These are phyloP conservation scores for Hygrophorus russula DNA, from an alignment of 768 basidiomycete species.

Conservation along the genomic window DNA sequence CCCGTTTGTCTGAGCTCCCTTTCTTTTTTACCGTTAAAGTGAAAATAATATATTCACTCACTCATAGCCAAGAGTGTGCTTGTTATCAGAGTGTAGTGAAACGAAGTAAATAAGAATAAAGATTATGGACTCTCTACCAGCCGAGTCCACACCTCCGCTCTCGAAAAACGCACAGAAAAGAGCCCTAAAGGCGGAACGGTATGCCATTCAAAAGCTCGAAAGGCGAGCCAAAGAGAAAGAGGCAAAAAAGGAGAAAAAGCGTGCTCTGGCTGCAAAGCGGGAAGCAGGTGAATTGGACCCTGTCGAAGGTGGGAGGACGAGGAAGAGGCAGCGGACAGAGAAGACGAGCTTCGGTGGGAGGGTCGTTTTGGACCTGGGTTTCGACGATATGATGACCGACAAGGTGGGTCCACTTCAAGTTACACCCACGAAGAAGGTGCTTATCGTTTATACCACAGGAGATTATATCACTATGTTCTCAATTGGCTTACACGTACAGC, in stretches of 20 bases:
- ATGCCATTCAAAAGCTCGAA: slow-evolving; percentile 56
- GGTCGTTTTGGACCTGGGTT: slow-evolving; percentile 80
- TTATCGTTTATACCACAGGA: slow-evolving; percentile 44
- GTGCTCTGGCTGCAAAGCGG: slow-evolving; percentile 43
- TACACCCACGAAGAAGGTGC: neutral
- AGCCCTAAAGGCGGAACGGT: slow-evolving; percentile 57
- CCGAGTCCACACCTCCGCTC: slow-evolving; percentile 21
- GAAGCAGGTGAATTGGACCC: slow-evolving; percentile 53
- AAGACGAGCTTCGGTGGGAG: slow-evolving; percentile 33
- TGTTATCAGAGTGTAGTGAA: too few relatives aligned
- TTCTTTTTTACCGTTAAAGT: too few relatives aligned
- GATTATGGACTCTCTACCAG: neutral
- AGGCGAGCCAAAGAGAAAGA: slow-evolving; percentile 71
- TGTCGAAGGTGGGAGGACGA: slow-evolving; percentile 25
- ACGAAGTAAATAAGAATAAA: too few relatives aligned
- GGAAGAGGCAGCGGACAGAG: slow-evolving; percentile 24
- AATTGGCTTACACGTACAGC: slow-evolving; percentile 87
- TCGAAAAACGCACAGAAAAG: slow-evolving; percentile 78
- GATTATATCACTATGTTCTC: slow-evolving; percentile 78
- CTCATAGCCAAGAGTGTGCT: too few relatives aligned
- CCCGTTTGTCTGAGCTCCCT: too few relatives aligned
- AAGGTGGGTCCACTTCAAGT: slow-evolving; percentile 53
- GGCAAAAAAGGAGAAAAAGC: slow-evolving; percentile 65
- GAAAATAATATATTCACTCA: too few relatives aligned
- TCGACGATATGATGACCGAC: slow-evolving; percentile 88